Evolutionary conservation across 257 asterid genomes (phyloP), one percentile per base, ranked within the genome.

Genomic region (Petrea volubilis): DNA sequence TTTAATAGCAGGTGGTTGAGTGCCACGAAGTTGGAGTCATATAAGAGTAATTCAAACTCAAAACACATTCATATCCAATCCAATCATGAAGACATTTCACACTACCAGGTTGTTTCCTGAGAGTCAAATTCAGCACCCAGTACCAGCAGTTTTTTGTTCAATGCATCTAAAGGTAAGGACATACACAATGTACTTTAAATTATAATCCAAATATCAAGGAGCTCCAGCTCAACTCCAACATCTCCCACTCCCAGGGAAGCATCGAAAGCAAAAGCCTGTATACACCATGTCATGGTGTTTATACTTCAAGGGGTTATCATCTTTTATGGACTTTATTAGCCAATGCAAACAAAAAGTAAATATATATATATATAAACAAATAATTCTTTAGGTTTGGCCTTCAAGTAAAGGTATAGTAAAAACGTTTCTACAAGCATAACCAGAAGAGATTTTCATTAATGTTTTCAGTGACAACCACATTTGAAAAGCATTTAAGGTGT

Each of bases 221-320:
- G 65, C 27, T 14, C 23, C 74, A 46, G 58, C 66, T n/a, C 73
- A 43, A 27, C 40, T 63, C 51, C 71, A 50, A 36, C n/a, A 11
- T 33, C 64, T 57, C 68, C 29, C 15, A 61, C 51, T 33, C 72
- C 44, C 57, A 21, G 44, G n/a, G 36, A 73, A 34, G 58, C 75
- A 68, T 41, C 21, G 51, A 38, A 64, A 65, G 53, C 49, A 68
- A 56, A 59, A 4, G 44, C 67, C 31, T 24, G 51, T 28, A 50
- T 23, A 29, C 57, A 67, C 72, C 73, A 38, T 21, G 1, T 49
- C 13, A 52, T 43, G 41, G 69, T 34, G 36, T 38, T 56, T 63
- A 34, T 27, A 64, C 33, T 14, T 72, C 59, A 20, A 67, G 31
- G 33, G 31, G 33, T 43, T 31, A 73, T 23, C 11, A 2, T 24